phyloP scores from a whole-genome alignment of 768 basidiomycete species.

The Vishniacozyma victoriae region DNA sequence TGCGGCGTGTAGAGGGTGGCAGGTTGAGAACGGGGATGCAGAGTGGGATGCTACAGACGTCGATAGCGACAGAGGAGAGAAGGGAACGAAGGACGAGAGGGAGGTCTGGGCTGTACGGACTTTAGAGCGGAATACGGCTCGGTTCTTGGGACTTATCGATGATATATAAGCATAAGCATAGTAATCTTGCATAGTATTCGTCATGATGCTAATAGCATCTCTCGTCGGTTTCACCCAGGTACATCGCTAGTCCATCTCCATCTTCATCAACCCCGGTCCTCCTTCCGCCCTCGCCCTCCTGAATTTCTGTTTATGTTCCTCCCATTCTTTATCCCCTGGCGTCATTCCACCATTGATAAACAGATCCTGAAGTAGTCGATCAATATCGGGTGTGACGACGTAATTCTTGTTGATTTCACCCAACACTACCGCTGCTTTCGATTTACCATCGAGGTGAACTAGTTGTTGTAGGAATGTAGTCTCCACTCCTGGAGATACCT shows the following conservation, averaged over 20 bases:
- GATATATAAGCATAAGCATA: too few species aligned
- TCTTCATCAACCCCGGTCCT: constrained; percentile 25
- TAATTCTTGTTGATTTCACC: constrained; percentile 85
- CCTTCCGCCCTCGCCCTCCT: constrained; percentile 2
- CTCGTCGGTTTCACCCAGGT: too few species aligned
- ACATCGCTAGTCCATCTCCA: constrained; percentile 33
- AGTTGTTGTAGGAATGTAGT: constrained; percentile 86
- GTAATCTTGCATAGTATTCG: too few species aligned
- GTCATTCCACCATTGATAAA: constrained; percentile 48
- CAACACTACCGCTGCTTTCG: constrained; percentile 62
- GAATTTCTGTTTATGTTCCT: constrained; percentile 9
- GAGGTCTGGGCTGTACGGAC: constrained; percentile 27
- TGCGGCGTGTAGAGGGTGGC: constrained; percentile 72
- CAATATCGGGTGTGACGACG: constrained; percentile 75
- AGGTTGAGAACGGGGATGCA: constrained; percentile 51
- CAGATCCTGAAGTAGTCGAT: constrained; percentile 64
- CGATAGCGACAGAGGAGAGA: too few species aligned
- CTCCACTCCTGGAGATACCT: constrained; percentile 77
- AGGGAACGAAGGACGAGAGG: not conserved
- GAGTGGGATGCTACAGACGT: too few species aligned
- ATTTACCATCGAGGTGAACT: constrained; percentile 60
- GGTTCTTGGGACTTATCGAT: constrained; percentile 28
- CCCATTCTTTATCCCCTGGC: constrained; percentile 36
- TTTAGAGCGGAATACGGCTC: constrained; percentile 32
- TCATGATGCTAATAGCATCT: too few species aligned